Percentiles rank a stretch among this genome's conserved stretches.
These are phyloP conservation scores for Telfairia occidentalis DNA, from an alignment of 331 rosid genomes.

Conservation along the genomic window DNA sequence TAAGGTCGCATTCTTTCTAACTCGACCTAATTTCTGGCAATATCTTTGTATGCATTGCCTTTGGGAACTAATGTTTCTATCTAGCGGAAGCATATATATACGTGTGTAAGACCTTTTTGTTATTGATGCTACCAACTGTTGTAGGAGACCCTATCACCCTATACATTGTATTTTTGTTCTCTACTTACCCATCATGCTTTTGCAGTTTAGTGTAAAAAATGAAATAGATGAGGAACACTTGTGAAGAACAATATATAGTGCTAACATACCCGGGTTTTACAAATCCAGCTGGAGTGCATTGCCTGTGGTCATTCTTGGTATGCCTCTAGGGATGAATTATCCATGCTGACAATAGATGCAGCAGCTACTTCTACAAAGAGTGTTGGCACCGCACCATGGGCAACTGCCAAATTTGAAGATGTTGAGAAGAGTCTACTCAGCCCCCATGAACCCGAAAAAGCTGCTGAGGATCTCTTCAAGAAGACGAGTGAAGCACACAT, in stretches of 20 bases:
- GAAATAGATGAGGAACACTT: background rate
- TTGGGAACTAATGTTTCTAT: slow-evolving; percentile 2
- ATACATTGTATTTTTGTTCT: background rate
- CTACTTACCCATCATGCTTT: background rate
- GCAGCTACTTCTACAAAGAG: slow-evolving; percentile 31
- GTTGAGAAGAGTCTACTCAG: slow-evolving; percentile 58
- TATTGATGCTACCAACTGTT: background rate
- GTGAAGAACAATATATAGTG: background rate
- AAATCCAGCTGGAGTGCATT: slow-evolving; percentile 74
- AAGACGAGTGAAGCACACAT: slow-evolving; percentile 43
- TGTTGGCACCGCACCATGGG: slow-evolving; percentile 52
- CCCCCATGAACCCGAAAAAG: slow-evolving; percentile 47
- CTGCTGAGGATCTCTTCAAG: slow-evolving; percentile 24
- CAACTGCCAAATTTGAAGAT: slow-evolving; percentile 59
- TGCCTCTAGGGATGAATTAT: slow-evolving; percentile 70
- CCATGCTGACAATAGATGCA: slow-evolving; percentile 43
- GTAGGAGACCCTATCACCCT: background rate
- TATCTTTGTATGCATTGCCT: background rate
- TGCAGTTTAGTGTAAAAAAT: background rate
- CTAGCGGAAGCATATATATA: background rate
- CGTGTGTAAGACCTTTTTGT: background rate
- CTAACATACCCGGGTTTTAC: slow-evolving; percentile 12
- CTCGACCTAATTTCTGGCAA: background rate
- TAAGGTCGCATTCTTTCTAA: slow-evolving; percentile 39
- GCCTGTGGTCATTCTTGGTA: slow-evolving; percentile 88